phyloP scores from a whole-genome alignment of 2,329 filamentous ascomycete species.

The Acrocalymma vagum region DNA sequence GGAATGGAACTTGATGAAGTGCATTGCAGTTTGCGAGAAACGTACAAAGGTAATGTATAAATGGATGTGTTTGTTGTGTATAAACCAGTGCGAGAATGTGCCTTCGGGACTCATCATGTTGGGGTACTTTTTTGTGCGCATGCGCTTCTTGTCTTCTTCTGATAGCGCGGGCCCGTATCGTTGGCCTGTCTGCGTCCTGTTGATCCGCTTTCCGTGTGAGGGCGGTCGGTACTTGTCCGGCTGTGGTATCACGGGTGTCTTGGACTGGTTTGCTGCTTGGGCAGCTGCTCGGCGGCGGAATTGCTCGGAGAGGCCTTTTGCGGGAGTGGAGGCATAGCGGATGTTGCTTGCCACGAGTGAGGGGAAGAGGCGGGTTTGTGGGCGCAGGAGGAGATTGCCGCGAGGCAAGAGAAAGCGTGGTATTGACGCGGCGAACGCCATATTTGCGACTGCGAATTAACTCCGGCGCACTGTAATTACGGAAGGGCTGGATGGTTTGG shows the following conservation, averaged over 20 bases:
- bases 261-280: slow-evolving; percentile 45
- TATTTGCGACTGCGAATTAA: slow-evolving; percentile 20
- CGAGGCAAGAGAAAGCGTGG: slow-evolving; percentile 45
- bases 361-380: slow-evolving; percentile 26
- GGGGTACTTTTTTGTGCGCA: slow-evolving; percentile 79
- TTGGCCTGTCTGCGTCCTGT: slow-evolving; percentile 63
- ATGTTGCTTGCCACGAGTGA: slow-evolving; percentile 21
- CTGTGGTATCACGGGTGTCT: slow-evolving; percentile 74
- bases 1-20: too few species aligned
- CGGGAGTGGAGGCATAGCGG: slow-evolving; percentile 43
- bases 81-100: slow-evolving; percentile 84
- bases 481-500: slow-evolving; percentile 6
- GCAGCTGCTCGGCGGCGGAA: slow-evolving; percentile 35
- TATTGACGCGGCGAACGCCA: slow-evolving; percentile 43
- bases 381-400: slow-evolving; percentile 31
- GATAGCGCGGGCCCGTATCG: slow-evolving; percentile 78
- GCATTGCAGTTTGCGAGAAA: slow-evolving; percentile 11
- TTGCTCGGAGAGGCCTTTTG: slow-evolving; percentile 39
- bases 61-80: slow-evolving; percentile 80
- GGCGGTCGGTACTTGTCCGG: slow-evolving; percentile 91
- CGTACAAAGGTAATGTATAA: slow-evolving; percentile 83
- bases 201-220: slow-evolving; percentile 80
- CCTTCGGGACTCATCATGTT: slow-evolving; percentile 87
- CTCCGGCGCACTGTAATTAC: neutral
- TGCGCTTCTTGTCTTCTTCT: slow-evolving; percentile 70